phyloP scores from a whole-genome alignment of 1,284 basidiomycete species.

The Exobasidium cylindrosporum region DNA sequence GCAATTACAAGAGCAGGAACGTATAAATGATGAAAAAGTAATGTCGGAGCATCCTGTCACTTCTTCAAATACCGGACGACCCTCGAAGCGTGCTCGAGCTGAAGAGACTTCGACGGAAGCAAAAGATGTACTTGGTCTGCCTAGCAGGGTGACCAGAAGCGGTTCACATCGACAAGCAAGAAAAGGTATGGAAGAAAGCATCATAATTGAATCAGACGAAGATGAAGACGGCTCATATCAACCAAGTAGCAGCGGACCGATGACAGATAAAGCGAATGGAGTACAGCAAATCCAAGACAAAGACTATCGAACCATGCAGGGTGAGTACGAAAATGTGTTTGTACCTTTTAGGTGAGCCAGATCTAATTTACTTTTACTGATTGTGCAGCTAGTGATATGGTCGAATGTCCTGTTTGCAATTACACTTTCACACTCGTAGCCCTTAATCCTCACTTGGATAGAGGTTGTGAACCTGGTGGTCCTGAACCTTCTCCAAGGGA shows the following conservation, averaged over 20 bases:
- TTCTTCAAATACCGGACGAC: too few species aligned
- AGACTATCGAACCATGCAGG: not conserved
- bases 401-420: slow-evolving; percentile 44
- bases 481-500: slow-evolving; percentile 26
- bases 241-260: not conserved
- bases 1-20: not conserved
- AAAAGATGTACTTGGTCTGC: too few species aligned
- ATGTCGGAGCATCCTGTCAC: too few species aligned
- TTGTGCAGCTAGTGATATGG: slow-evolving; percentile 22
- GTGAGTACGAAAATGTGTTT: not conserved
- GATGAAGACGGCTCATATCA: not conserved
- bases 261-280: not conserved
- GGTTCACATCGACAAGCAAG: not conserved
- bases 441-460: slow-evolving; percentile 46
- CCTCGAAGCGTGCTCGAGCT: too few species aligned
- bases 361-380: not conserved
- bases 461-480: slow-evolving; percentile 30
- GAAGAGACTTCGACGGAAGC: too few species aligned
- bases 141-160: not conserved
- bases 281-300: not conserved
- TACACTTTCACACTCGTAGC: slow-evolving; percentile 36
- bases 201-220: not conserved
- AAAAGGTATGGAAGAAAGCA: not conserved
- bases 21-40: not conserved
- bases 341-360: too few species aligned